Evolutionary conservation across 2,329 filamentous ascomycete species (phyloP).

Genomic region (Botryotinia globosa): DNA sequence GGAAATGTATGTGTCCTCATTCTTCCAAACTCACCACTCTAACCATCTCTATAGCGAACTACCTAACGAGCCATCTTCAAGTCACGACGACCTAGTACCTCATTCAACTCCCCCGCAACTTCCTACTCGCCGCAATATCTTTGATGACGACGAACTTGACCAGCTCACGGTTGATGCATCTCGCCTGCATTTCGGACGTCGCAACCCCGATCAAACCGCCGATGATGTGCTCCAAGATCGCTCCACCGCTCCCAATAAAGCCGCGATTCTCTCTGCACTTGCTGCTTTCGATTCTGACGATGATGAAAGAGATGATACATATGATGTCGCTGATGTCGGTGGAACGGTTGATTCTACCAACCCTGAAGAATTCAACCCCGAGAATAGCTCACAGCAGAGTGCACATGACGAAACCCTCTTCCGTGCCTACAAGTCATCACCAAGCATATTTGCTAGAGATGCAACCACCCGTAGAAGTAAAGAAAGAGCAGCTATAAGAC

Average conservation of each 20-base stretch:
- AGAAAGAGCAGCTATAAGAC: constrained; percentile 61
- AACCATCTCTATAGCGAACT: constrained; percentile 27
- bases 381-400: constrained; percentile 45
- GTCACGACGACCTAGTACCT: constrained; percentile 51
- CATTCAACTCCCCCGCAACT: constrained; percentile 56
- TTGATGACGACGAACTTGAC: constrained; percentile 79
- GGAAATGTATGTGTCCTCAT: constrained; percentile 40
- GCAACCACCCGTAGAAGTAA: constrained; percentile 64
- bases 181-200: constrained; percentile 77
- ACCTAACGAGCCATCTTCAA: constrained; percentile 26
- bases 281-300: constrained; percentile 90
- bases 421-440: constrained; percentile 63
- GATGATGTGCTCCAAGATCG: constrained; percentile 68
- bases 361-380: constrained; percentile 49
- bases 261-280: constrained; percentile 82
- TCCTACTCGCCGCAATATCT: constrained; percentile 67
- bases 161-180: constrained; percentile 63
- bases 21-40: background rate
- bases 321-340: constrained; percentile 88
- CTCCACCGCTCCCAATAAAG: constrained; percentile 67
- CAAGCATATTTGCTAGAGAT: constrained; percentile 68
- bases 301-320: constrained; percentile 95
- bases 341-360: constrained; percentile 72
- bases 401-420: constrained; percentile 71
- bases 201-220: constrained; percentile 60